Percentiles rank a stretch among this genome's conserved stretches.
These are phyloP conservation scores for Phaseolus coccineus DNA, from an alignment of 331 rosid species.

Conservation along the genomic window DNA sequence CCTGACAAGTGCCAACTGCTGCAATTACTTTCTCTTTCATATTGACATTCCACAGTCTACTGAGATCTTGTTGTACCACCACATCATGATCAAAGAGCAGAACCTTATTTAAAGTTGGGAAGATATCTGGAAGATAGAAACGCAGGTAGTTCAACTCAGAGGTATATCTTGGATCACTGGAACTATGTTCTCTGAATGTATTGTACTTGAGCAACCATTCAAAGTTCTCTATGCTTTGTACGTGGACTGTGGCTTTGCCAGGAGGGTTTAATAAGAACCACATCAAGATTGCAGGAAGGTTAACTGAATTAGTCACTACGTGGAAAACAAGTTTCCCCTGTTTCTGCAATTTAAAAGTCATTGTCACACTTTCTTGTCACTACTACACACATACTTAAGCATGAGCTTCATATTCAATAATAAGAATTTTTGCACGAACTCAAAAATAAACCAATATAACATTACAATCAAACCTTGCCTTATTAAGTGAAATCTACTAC, in stretches of 20 bases:
- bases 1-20: constrained; percentile 82
- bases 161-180: constrained; percentile 76
- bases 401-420: constrained; percentile 1
- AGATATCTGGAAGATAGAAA: constrained; percentile 84
- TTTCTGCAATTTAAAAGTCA: constrained; percentile 63
- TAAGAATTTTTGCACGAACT: constrained; percentile 7
- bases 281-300: constrained; percentile 92
- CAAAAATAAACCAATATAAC: background rate
- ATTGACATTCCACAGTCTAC: constrained; percentile 69
- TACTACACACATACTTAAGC: constrained; percentile 4
- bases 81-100: constrained; percentile 93
- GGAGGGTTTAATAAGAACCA: constrained; percentile 95
- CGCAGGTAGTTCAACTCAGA: constrained; percentile 94
- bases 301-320: constrained; percentile 86
- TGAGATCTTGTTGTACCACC: constrained; percentile 86
- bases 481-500: background rate
- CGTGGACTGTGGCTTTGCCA: constrained; percentile 75
- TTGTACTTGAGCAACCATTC: constrained; percentile 69
- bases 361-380: constrained; percentile 40
- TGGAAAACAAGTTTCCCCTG: constrained; percentile 87
- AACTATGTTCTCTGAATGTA: constrained; percentile 52
- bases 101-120: constrained; percentile 76
- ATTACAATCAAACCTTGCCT: background rate
- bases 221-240: constrained; percentile 75
- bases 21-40: constrained; percentile 81